A percentile compares a stretch with the other conserved stretches of the same genome.
These are phyloP conservation scores for Paecilomyces niveus DNA, from an alignment of 2,329 filamentous ascomycete species.

Conservation along the genomic window DNA sequence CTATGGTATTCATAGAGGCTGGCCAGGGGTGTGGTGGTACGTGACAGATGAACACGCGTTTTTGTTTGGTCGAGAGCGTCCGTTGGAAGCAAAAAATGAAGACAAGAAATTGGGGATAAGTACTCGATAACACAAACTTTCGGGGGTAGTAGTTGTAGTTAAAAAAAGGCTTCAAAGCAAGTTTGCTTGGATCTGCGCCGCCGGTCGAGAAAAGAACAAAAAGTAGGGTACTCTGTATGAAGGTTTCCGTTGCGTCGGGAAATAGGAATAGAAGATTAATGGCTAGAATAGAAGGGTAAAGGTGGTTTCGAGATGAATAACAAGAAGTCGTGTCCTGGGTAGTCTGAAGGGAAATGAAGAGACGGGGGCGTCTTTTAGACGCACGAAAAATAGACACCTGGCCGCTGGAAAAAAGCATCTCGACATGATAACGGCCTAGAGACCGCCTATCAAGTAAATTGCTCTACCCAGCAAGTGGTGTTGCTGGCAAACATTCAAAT, in stretches of 20 bases:
- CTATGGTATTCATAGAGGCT: not conserved
- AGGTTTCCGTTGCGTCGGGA: not conserved
- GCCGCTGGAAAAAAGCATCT: not conserved
- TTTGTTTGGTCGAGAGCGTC: constrained; percentile 1
- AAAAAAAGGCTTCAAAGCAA: constrained; percentile 11
- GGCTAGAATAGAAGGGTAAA: constrained; percentile 2
- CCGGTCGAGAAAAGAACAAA: constrained; percentile 9
- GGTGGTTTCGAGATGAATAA: not conserved
- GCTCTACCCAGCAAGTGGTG: not conserved
- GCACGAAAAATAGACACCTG: constrained; percentile 1
- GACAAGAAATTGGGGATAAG: constrained; percentile 10
- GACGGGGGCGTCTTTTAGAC: not conserved
- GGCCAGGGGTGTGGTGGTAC: not conserved
- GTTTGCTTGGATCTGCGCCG: constrained; percentile 10
- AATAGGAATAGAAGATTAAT: not conserved
- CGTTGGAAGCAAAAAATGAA: constrained; percentile 6
- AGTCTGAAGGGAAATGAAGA: constrained; percentile 1
- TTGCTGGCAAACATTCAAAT: not conserved
- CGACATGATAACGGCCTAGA: not conserved
- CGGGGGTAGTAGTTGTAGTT: constrained; percentile 1
- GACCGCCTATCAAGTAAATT: not conserved
- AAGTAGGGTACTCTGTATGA: constrained; percentile 1
- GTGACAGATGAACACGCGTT: not conserved
- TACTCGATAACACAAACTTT: not conserved
- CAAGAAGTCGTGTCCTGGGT: not conserved